Base-by-base conservation (phyloP, 495 filamentous ascomycete genomes). In the Aspergillus diversus region DNA sequence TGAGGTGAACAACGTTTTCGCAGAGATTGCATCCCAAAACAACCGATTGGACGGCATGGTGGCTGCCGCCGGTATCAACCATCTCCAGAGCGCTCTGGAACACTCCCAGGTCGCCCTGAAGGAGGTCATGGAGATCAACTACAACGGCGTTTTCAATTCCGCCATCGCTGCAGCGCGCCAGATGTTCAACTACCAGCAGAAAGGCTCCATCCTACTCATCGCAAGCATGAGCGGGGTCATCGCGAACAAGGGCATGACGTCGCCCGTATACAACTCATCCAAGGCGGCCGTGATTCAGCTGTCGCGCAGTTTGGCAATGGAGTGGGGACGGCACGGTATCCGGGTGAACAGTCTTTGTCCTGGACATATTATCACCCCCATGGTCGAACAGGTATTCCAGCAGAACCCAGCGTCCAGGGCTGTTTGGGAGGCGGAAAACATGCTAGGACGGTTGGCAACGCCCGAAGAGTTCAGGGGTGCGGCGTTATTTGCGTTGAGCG, bases 191-290 rank as follows among this genome's bases (percentile, higher is more conserved):
- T 78, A 79, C 66, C 74, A 82, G 52, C 70, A 73, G 37, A 77
- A 74, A 66, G 91, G 90, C 5, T 90, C 87, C 49, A 85, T 95
- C 54, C 82, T 89, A 47, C 70, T 94, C 48, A 89, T 94, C 60
- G 92, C 87, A 8, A 88, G 84, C 63, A 94, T 94, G 92, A 90
- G 87, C 68, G 92, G 89, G 11, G 86, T 87, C 6, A 81, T 96
- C 59, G 92, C 92, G 15, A 96, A 94, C 70, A 86, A 88, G 72
- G 88, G 87, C 12, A 80, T 91, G 66, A 79, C 85, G 2, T 83
- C 81, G 5, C 83, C 87, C 0, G 87, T 90, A 0, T 91, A 91
- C 73, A 92, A 91, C 72, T 82, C 82, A 0, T 86, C 82, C 35
- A 91, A 91, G 65, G 89, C 89, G 0, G 88, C 88, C 0, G 86